These are phyloP conservation scores for Populus alba DNA, from an alignment of 345 rosid genomes.

Conservation along the genomic window DNA sequence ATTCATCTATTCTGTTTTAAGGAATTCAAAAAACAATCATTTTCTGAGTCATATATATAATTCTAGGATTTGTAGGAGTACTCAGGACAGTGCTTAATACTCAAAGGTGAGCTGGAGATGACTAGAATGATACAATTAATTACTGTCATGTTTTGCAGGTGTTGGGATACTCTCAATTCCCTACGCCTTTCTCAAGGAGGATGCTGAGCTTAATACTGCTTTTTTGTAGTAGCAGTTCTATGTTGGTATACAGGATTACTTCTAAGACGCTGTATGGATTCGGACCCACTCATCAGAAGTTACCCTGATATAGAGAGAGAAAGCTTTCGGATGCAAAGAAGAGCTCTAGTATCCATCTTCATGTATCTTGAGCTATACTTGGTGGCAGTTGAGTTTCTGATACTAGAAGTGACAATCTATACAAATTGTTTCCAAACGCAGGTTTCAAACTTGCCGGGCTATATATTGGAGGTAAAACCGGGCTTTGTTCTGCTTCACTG, in stretches of 20 bases:
- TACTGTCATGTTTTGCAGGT: constrained; percentile 31
- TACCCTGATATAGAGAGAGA: constrained; percentile 61
- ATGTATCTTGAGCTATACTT: constrained; percentile 56
- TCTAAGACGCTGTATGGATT: constrained; percentile 51
- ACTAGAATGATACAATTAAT: not conserved
- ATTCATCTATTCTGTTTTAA: not conserved
- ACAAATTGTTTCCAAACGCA: constrained; percentile 52
- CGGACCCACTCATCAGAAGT: constrained; percentile 36
- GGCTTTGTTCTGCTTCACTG: constrained; percentile 51
- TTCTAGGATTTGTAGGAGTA: not conserved
- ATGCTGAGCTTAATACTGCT: constrained; percentile 49
- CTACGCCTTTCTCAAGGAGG: constrained; percentile 67
- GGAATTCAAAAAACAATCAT: not conserved
- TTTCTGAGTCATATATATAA: not conserved
- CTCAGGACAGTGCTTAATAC: not conserved
- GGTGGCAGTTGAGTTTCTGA: constrained; percentile 64
- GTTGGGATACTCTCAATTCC: constrained; percentile 66
- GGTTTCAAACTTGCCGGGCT: constrained; percentile 32
- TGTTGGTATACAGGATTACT: constrained; percentile 68
- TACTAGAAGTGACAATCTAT: constrained; percentile 62
- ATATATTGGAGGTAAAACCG: constrained; percentile 46
- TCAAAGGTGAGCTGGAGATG: not conserved
- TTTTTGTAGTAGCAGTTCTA: constrained; percentile 44
- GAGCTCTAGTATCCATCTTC: constrained; percentile 48
- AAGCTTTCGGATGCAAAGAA: constrained; percentile 57